Conservation (phyloP, 441 rosid species). For the Populus hybrid region DNA sequence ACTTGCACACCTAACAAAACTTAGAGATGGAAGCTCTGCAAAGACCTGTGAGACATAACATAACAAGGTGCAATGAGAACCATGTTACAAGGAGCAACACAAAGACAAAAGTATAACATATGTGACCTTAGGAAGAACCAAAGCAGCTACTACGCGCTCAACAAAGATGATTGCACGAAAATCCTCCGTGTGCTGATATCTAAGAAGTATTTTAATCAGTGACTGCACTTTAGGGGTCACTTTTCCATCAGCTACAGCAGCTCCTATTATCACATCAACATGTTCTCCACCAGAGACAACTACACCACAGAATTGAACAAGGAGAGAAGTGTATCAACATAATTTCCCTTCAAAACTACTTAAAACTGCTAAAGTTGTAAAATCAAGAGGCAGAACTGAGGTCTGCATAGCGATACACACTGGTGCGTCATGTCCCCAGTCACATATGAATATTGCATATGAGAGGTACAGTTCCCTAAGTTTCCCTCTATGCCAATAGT, state of each 20-base stretch:
- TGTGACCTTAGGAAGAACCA: constrained; percentile 97
- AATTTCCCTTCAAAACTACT: not conserved
- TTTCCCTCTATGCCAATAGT: not conserved
- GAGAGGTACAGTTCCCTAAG: not conserved
- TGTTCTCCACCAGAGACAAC: constrained; percentile 99
- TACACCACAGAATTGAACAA: constrained; percentile 31
- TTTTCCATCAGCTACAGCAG: constrained; percentile 99
- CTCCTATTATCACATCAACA: constrained; percentile 91
- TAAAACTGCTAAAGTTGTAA: not conserved
- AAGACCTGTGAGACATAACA: constrained; percentile 56
- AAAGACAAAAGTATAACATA: constrained; percentile 11
- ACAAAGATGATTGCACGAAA: constrained; percentile 99
- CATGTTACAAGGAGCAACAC: not conserved
- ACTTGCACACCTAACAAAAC: constrained; percentile 86
- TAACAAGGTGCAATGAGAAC: constrained; percentile 10
- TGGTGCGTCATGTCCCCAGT: not conserved
- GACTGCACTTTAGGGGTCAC: constrained; percentile 99
- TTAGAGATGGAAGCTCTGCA: constrained; percentile 88
- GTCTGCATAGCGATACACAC: constrained; percentile 3
- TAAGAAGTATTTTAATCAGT: constrained; percentile 76
- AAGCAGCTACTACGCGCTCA: constrained; percentile 96
- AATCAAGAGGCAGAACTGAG: not conserved
- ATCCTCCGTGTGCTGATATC: constrained; percentile 89
- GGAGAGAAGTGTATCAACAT: constrained; percentile 5
- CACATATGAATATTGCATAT: not conserved